Evolutionary conservation across 2,329 filamentous ascomycete species (phyloP).

Genomic region (Stagonosporopsis tanaceti): DNA sequence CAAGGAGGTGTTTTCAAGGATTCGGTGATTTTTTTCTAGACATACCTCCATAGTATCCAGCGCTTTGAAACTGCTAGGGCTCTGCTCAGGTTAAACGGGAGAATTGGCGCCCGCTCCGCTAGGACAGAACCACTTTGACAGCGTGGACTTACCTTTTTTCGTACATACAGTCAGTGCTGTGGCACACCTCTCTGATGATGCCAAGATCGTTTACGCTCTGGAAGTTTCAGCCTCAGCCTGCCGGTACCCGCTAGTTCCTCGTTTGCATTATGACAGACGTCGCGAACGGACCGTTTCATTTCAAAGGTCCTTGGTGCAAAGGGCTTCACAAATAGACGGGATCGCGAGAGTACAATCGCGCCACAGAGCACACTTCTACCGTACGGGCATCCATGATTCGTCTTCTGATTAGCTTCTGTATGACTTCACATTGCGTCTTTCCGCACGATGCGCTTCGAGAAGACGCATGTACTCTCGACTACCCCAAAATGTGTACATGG

Average conservation of each 20-base stretch:
- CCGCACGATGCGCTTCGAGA: too few relatives aligned
- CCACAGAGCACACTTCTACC: too few relatives aligned
- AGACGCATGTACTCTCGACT: not conserved
- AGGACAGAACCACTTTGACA: not conserved
- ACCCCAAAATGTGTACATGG: not conserved
- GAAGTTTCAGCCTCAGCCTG: conserved; percentile 7
- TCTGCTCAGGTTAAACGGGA: not conserved
- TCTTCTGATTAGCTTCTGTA: too few relatives aligned
- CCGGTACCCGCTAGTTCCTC: conserved; percentile 2
- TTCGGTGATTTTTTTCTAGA: not conserved
- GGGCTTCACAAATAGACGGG: too few relatives aligned
- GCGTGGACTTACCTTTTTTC: conserved; percentile 1
- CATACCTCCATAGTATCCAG: not conserved
- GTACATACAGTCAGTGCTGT: not conserved
- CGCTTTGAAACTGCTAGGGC: conserved; percentile 9
- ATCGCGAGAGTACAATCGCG: not conserved
- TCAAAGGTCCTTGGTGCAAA: not conserved
- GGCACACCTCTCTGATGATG: not conserved
- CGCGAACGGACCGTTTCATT: conserved; percentile 2
- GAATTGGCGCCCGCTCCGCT: conserved; percentile 2
- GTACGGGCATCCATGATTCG: too few relatives aligned
- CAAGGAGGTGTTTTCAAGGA: conserved; percentile 3
- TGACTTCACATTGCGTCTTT: too few relatives aligned
- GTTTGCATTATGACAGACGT: not conserved
- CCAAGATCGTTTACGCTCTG: conserved; percentile 2